These are phyloP conservation scores for Rusavskia elegans DNA, from an alignment of 495 filamentous ascomycete species.

Conservation along the genomic window DNA sequence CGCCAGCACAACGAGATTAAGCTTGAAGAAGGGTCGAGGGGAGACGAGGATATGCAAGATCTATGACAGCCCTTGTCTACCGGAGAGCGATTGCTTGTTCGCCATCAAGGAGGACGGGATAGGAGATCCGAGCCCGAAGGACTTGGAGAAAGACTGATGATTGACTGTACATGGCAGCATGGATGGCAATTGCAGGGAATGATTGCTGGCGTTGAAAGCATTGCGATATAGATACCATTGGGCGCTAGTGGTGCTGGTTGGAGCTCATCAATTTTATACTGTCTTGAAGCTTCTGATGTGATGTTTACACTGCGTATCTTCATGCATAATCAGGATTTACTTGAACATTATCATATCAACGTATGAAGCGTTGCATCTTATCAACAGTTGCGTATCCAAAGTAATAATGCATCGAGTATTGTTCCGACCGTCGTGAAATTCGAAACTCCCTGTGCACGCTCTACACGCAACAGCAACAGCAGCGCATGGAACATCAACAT, in stretches of 20 bases:
- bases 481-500: not conserved
- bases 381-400: no score
- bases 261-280: no score
- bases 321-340: no score
- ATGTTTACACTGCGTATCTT: no score
- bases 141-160: conserved; percentile 60
- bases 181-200: no score
- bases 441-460: not conserved
- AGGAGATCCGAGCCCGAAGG: conserved; percentile 88
- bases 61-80: conserved; percentile 93
- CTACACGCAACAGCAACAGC: not conserved
- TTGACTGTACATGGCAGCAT: no score
- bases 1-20: conserved; percentile 78
- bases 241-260: no score
- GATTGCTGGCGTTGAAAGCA: not conserved
- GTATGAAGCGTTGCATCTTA: no score
- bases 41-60: conserved; percentile 98
- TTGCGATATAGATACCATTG: not conserved
- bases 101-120: conserved; percentile 96
- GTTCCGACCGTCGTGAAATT: not conserved
- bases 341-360: no score
- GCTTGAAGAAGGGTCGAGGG: conserved; percentile 83
- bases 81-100: conserved; percentile 91
- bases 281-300: no score
- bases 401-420: no score